Evolutionary conservation across 257 asterid species (phyloP).

Genomic region (Lycium barbarum): DNA sequence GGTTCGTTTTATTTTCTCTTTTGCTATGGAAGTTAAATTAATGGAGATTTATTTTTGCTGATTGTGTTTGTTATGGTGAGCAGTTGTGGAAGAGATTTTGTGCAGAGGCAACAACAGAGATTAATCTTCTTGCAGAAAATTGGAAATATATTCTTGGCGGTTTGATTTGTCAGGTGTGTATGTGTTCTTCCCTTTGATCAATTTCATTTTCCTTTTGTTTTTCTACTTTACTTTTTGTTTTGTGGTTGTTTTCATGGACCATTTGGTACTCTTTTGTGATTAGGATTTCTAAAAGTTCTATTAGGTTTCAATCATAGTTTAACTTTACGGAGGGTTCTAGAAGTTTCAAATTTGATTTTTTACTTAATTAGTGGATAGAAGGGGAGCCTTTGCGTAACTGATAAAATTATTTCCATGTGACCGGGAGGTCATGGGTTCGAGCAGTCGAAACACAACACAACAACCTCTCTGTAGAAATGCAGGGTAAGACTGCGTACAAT

Average conservation of each 20-base stretch:
- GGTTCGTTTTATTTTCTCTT: conserved; percentile 52
- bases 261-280: neutral
- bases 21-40: neutral
- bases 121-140: conserved; percentile 81
- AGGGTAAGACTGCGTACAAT: too few species aligned
- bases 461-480: too few species aligned
- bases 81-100: conserved; percentile 87
- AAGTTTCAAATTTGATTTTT: neutral
- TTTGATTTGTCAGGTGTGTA: conserved; percentile 62
- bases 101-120: conserved; percentile 75
- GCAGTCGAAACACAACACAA: too few species aligned
- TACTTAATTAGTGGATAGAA: neutral
- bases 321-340: neutral
- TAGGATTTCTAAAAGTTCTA: neutral
- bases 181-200: neutral
- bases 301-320: neutral
- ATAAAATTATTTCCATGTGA: too few species aligned
- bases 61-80: conserved; percentile 27
- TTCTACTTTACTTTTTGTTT: neutral
- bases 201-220: neutral
- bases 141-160: conserved; percentile 86
- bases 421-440: too few species aligned
- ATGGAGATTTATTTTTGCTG: conserved; percentile 7
- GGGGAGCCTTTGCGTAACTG: too few species aligned
- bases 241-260: conserved; percentile 17